Evolutionary conservation across 257 asterid species (phyloP).

Genomic region (Leptodermis oblonga): DNA sequence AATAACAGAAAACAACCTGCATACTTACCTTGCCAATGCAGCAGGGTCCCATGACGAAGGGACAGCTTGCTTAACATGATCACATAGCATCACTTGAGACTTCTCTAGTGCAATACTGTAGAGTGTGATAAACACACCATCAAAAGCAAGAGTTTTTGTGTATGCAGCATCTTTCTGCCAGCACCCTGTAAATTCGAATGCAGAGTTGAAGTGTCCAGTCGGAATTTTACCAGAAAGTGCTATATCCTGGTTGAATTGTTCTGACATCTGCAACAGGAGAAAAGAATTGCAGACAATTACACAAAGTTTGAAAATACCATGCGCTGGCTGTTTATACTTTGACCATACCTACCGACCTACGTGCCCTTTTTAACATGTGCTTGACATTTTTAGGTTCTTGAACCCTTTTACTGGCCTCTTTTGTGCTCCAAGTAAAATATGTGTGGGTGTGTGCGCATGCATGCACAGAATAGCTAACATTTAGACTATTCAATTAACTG

Average conservation of each 20-base stretch:
- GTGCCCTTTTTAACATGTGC: neutral
- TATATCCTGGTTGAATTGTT: constrained; percentile 80
- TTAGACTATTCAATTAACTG: neutral
- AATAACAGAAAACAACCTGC: neutral
- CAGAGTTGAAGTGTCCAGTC: constrained; percentile 76
- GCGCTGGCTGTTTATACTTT: neutral
- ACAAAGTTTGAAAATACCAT: neutral
- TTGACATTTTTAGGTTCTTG: neutral
- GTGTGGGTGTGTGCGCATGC: neutral
- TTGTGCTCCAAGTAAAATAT: neutral
- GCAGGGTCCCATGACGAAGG: constrained; percentile 84
- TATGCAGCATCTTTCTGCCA: constrained; percentile 90
- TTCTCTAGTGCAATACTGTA: constrained; percentile 72
- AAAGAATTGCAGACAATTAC: constrained; percentile 2
- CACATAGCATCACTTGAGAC: constrained; percentile 54
- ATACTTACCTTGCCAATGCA: constrained; percentile 65
- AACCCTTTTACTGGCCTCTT: neutral
- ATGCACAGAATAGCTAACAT: neutral
- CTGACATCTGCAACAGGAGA: constrained; percentile 55
- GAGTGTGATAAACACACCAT: constrained; percentile 63
- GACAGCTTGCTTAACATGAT: constrained; percentile 68
- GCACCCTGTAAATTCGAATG: constrained; percentile 66
- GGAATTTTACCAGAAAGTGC: constrained; percentile 75
- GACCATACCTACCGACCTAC: neutral
- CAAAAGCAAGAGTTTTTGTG: constrained; percentile 75